Evolutionary conservation across 2,329 filamentous ascomycete genomes (phyloP).

Genomic region (Fusarium kyushuense): DNA sequence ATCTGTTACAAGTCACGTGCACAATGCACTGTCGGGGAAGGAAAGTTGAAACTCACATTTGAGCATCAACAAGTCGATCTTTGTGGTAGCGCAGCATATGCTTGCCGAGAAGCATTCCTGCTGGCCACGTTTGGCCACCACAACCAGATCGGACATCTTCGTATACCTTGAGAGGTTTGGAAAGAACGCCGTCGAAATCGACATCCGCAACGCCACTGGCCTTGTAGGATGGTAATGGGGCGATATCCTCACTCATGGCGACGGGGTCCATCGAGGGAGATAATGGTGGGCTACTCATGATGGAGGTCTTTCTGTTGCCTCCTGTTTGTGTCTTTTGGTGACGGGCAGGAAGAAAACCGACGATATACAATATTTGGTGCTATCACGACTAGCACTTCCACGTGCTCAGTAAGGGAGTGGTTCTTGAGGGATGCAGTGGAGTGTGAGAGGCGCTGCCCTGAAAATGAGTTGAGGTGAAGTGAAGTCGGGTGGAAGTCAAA

Average conservation of each 20-base stretch:
- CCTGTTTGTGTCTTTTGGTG: not conserved
- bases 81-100: conserved; percentile 84
- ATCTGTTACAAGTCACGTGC: conserved; percentile 26
- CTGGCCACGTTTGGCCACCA: conserved; percentile 94
- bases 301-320: conserved; percentile 1
- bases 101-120: conserved; percentile 86
- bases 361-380: conserved; percentile 6
- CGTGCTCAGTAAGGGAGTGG: conserved; percentile 11
- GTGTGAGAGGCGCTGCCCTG: conserved; percentile 8
- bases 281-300: conserved; percentile 55
- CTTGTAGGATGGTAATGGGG: conserved; percentile 72
- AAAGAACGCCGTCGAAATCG: conserved; percentile 80
- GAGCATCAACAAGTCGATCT: conserved; percentile 71
- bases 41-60: conserved; percentile 68
- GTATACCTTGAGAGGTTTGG: conserved; percentile 77
- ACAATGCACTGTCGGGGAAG: not conserved
- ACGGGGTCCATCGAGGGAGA: conserved; percentile 65
- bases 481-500: conserved; percentile 1
- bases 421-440: conserved; percentile 16
- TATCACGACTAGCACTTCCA: conserved; percentile 20
- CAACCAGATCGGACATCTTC: conserved; percentile 91
- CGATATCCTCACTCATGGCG: conserved; percentile 65
- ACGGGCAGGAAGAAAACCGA: conserved; percentile 1
- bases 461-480: not conserved
- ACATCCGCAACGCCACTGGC: conserved; percentile 63